Evolutionary conservation across 2,329 filamentous ascomycete species (phyloP), one percentile per base, ranked within the genome.

Genomic region (Apiospora arundinis): DNA sequence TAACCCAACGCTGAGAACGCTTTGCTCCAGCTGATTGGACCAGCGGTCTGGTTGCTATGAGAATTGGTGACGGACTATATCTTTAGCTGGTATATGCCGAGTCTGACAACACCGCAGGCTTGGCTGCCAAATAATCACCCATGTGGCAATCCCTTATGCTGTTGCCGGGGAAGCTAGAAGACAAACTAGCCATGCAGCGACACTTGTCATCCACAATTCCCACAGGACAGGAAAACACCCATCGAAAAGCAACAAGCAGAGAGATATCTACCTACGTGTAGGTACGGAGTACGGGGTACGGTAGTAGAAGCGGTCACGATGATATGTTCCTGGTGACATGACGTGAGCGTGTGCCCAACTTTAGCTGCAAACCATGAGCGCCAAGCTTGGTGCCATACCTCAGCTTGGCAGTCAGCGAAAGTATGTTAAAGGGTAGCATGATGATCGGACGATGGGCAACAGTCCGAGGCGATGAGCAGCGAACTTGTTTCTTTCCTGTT

Each of bases 101-200:
- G 56, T 40, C 56, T 40, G 56, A 63, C 56, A 63, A 63, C 56
- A 63, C 56, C 32, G 56, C 56, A 63, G 23, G 32, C 56, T 63
- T 40, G 32, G 56, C 56, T 40, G 23, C 23, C 25, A 25, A 40
- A 40, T 12, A 23, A 37, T 23, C 49, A 32, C 56, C 56, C 56
- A 63, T 63, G 56, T 40, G 56, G 56, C 56, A 40, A 40, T 63
- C 28, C 56, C 11, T 63, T 7, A 14, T 63, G 56, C 32, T 63
- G 56, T 63, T 63, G 56, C 56, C 40, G 52, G 28, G 28, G 52
- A 21, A 60, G 52, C 52, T 60, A 60, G 52, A 60, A 60, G 52
- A 56, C 25, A 18, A 28, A 60, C 52, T 60, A 60, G 52, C 56
- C 56, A 63, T 63, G 56, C 56, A 63, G 28, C 56, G 56, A 63